Percentiles rank a stretch among this genome's conserved stretches.
phyloP scores from a whole-genome alignment of 768 basidiomycete species.

The Russula sp. region DNA sequence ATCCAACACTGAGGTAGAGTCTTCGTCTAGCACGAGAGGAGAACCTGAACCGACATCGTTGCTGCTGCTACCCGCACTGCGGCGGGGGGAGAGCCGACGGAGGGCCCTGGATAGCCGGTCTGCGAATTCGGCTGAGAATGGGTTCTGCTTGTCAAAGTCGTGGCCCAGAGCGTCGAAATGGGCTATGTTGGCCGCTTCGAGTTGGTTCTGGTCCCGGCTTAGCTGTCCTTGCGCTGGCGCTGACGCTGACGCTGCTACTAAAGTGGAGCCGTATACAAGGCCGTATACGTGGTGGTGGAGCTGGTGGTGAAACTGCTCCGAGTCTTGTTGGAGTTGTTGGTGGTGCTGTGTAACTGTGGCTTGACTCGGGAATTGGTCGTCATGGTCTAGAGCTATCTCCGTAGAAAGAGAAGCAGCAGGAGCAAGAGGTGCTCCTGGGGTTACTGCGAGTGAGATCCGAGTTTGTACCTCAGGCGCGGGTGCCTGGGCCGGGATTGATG shows the following conservation, averaged over 20 bases:
- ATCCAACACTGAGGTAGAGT: conserved; percentile 12
- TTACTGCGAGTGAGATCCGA: too few relatives aligned
- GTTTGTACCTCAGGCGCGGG: too few relatives aligned
- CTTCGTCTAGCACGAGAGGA: conserved; percentile 15
- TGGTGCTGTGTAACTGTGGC: too few relatives aligned
- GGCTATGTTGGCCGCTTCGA: conserved; percentile 22
- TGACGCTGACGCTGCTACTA: not conserved
- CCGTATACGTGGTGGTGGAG: not conserved
- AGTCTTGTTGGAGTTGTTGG: too few relatives aligned
- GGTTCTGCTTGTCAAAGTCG: conserved; percentile 15
- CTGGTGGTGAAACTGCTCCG: not conserved
- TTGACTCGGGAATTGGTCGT: too few relatives aligned
- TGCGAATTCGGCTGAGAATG: conserved; percentile 10
- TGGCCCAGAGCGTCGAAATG: conserved; percentile 13
- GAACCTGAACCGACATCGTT: not conserved
- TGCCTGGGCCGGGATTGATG: too few relatives aligned
- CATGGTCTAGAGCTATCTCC: too few relatives aligned
- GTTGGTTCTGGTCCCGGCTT: not conserved
- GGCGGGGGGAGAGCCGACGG: not conserved
- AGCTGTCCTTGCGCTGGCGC: too few relatives aligned
- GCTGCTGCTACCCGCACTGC: not conserved
- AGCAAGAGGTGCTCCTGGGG: too few relatives aligned
- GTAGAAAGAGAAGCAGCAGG: too few relatives aligned
- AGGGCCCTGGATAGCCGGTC: conserved; percentile 1
- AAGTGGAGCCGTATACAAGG: too few relatives aligned